Evolutionary conservation across 805 yeast genomes (phyloP), one percentile per base, ranked within the genome.

Genomic region (Saccharomycopsis sp.): DNA sequence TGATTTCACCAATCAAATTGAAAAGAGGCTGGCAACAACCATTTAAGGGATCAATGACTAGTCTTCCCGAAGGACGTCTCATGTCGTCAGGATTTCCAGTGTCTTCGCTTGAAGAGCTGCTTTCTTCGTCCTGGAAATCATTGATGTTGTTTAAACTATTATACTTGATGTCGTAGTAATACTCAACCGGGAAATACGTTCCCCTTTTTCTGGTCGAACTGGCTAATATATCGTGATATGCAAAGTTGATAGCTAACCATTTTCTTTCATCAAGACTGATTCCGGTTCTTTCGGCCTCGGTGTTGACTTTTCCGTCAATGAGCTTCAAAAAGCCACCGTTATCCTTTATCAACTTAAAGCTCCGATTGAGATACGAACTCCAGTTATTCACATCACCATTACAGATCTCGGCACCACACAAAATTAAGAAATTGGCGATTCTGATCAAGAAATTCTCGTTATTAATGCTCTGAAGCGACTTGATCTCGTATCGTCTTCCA

Each of bases 361-460:
- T 90, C 77, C 83, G 78, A 49, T 78, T 77, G 58, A 89, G 73
- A 65, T 85, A 81, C 25, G 80, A 75, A 1, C 86, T 79, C 96
- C 96, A 89, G 66, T 84, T 81, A 42, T 77, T 77, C 41, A 87
- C 89, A 68, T 89, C 96, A 5, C 96, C 96, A 63, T 83, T 79
- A 70, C 93, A 88, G 56, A 89, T 86, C 66, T 87, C 91, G 0
- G 89, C 92, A n/a, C 87, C 89, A 63, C 87, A 81, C 55, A 88
- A 74, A 55, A 89, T 81, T 62, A 88, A 70, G 56, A 86, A 73
- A 17, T 85, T 80, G 1, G 96, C 92, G 52, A 88, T 68, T 60
- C 85, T 78, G 62, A 72, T 65, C 15, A 75, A 68, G 8, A 70
- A 55, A 56, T 74, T 72, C 25, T 76, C 69, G 20, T 56, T 49